Percentiles rank a stretch among this genome's conserved stretches.
These are phyloP conservation scores for Heteromeles arbutifolia DNA, from an alignment of 306 rosid species.

Conservation along the genomic window DNA sequence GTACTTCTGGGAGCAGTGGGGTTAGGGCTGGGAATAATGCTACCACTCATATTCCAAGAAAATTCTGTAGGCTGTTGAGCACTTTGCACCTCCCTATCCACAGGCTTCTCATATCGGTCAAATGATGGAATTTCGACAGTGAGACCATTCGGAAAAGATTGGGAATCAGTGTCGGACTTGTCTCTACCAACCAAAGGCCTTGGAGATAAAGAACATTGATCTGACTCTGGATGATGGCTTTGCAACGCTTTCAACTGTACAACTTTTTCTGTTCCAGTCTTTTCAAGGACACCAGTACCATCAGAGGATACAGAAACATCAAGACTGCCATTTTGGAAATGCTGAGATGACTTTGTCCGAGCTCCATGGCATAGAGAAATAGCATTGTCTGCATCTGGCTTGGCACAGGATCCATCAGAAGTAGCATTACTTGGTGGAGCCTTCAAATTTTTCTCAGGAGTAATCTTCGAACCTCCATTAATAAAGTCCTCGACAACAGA, in stretches of 20 bases:
- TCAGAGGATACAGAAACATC: constrained; percentile 30
- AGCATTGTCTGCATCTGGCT: constrained; percentile 20
- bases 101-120: constrained; percentile 46
- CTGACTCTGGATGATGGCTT: constrained; percentile 26
- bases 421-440: constrained; percentile 23
- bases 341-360: constrained; percentile 18
- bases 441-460: constrained; percentile 24
- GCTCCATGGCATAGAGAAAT: constrained; percentile 25
- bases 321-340: constrained; percentile 18
- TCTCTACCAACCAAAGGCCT: constrained; percentile 31
- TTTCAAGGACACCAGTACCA: constrained; percentile 28
- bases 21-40: constrained; percentile 56
- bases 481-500: constrained; percentile 26
- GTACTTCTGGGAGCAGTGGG: constrained; percentile 85
- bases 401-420: constrained; percentile 33
- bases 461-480: constrained; percentile 26
- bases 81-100: constrained; percentile 35
- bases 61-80: constrained; percentile 47
- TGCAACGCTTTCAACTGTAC: constrained; percentile 25
- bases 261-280: constrained; percentile 17
- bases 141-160: constrained; percentile 39
- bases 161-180: constrained; percentile 39
- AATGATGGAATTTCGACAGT: constrained; percentile 57
- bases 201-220: constrained; percentile 25
- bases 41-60: constrained; percentile 51